Base-by-base conservation (phyloP, 2,329 filamentous ascomycete genomes). In the Cordyceps pruinosa region DNA sequence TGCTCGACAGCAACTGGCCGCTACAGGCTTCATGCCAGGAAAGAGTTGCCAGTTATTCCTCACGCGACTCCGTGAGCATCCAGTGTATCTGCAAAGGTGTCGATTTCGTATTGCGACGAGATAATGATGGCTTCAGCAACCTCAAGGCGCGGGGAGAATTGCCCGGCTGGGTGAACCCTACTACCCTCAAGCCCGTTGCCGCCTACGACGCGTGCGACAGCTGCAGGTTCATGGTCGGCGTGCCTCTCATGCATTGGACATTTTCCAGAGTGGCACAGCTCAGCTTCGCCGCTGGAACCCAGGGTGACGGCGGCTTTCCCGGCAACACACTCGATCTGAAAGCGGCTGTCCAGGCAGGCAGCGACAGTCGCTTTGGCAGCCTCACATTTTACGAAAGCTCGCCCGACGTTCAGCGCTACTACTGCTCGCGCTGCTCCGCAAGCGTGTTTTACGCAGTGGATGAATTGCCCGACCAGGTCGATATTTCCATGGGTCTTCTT, bases 61-160 rank as follows among this genome's bases (percentile, higher is more conserved):
- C 34, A 2, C 34, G 54, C 0, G 63, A 67, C 0, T 61, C 63
- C 5, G 61, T 78, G 6, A 67, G 71, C 0, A 60, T 81, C 3
- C 67, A 68, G 5, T 81, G 79, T 58, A 73, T 72, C 45, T 81
- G 78, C 62, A 70, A 67, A 12, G 77, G 78, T 30, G 70, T 81
- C 3, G 59, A 75, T 15, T 65, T 81, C 1, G 50, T 72, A 1
- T 65, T 80, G 4, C 66, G 68, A 3, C 70, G 70, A 13, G 65
- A 63, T 4, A 68, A 67, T 0, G 61, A 61, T 7, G 61, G 65
- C 17, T 66, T 69, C 17, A 59, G 60, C 1, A 62, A 69, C 2
- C 73, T 70, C 52, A 60, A 65, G 0, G 58, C 56, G 1, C 59
- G 60, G 2, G 63, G 41, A 9, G 41, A 73, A 3, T 59, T 79